phyloP scores from a whole-genome alignment of 768 basidiomycete genomes.

The Collybia mongolica region DNA sequence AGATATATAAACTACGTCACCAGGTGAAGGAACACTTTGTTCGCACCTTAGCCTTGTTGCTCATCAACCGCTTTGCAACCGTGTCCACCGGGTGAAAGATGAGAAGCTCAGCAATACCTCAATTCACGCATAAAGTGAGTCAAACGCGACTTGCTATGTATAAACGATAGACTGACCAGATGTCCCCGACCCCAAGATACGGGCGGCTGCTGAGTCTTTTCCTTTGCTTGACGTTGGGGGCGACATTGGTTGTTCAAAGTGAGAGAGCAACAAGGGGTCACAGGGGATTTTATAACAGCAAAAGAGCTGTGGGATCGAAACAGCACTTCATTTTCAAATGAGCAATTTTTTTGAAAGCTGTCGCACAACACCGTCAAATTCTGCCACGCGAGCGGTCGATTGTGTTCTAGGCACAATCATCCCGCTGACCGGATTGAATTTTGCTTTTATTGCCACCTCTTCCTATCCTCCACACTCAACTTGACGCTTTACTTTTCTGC shows the following conservation, averaged over 20 bases:
- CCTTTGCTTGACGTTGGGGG: slow-evolving; percentile 49
- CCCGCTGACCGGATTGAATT: too few species aligned
- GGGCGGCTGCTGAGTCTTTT: slow-evolving; percentile 87
- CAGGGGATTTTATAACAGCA: slow-evolving; percentile 4
- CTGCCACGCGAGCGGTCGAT: background rate
- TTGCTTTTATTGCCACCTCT: too few species aligned
- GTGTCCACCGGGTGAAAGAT: slow-evolving; percentile 98
- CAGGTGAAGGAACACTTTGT: background rate
- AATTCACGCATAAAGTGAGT: slow-evolving; percentile 3
- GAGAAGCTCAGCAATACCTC: slow-evolving; percentile 92
- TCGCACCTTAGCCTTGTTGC: slow-evolving; percentile 83
- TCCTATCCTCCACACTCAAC: too few species aligned
- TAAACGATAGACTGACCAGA: slow-evolving; percentile 61
- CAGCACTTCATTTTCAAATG: background rate
- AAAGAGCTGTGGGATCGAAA: slow-evolving; percentile 13
- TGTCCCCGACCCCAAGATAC: slow-evolving; percentile 88
- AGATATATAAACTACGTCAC: background rate
- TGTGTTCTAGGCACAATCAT: too few species aligned
- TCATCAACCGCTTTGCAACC: slow-evolving; percentile 98
- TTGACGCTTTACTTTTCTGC: too few species aligned
- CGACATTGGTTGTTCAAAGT: slow-evolving; percentile 32
- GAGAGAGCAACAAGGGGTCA: slow-evolving; percentile 7
- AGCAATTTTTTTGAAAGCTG: slow-evolving; percentile 5
- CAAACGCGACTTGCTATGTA: background rate
- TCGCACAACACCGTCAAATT: slow-evolving; percentile 9